These are phyloP conservation scores for Leccinum olivaceopallidum DNA, from an alignment of 768 basidiomycete genomes.

Conservation along the genomic window DNA sequence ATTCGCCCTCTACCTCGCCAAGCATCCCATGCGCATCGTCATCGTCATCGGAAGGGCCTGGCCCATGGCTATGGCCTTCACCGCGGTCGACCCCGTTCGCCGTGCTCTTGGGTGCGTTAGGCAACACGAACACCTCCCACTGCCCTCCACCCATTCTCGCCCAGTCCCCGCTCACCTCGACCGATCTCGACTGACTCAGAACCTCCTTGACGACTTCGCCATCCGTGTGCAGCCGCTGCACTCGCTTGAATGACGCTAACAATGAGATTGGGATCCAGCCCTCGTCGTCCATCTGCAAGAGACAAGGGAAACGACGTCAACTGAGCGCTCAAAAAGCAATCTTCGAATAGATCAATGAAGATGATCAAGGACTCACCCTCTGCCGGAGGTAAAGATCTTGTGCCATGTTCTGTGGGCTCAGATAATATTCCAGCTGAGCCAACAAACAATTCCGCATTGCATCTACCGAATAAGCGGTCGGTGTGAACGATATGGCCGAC, in stretches of 20 bases:
- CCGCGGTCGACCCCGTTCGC: constrained; percentile 16
- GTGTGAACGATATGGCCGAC: constrained; percentile 44
- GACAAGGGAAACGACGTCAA: neutral
- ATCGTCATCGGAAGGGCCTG: neutral
- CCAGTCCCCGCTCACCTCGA: constrained; percentile 68
- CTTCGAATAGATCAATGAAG: neutral
- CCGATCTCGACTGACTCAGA: constrained; percentile 59
- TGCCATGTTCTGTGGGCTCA: constrained; percentile 88
- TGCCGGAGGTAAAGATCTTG: constrained; percentile 81
- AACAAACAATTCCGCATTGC: constrained; percentile 67
- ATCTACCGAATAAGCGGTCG: constrained; percentile 59
- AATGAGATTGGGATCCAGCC: constrained; percentile 86
- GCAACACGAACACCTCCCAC: constrained; percentile 64
- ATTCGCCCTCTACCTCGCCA: constrained; percentile 19
- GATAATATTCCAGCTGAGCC: constrained; percentile 88
- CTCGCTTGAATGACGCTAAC: constrained; percentile 86
- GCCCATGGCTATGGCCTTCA: neutral
- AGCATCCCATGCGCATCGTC: constrained; percentile 5
- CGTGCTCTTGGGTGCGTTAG: constrained; percentile 53
- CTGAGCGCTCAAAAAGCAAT: neutral
- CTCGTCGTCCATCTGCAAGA: constrained; percentile 76
- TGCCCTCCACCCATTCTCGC: constrained; percentile 62
- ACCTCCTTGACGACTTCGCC: constrained; percentile 66
- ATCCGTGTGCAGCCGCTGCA: constrained; percentile 64
- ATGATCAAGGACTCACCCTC: constrained; percentile 51